phyloP scores from a whole-genome alignment of 1,139 yeast species.

The Suhomyces choctaworum region DNA sequence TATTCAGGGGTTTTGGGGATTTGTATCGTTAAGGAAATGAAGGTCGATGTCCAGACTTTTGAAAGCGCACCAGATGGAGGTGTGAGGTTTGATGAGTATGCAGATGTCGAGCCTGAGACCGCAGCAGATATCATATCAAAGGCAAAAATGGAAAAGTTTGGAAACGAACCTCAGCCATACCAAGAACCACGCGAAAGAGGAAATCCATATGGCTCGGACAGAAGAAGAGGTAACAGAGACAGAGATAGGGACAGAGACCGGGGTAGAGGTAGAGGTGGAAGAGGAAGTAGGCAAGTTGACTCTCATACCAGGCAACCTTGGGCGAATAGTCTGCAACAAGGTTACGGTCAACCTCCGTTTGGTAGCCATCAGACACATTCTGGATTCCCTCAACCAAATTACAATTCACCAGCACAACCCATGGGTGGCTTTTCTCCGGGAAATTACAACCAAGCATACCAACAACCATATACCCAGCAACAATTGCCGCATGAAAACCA shows the following conservation, averaged over 20 bases:
- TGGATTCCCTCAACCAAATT: background rate
- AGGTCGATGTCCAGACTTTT: slow-evolving; percentile 71
- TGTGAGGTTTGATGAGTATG: slow-evolving; percentile 80
- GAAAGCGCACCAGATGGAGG: slow-evolving; percentile 69
- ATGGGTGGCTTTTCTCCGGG: background rate
- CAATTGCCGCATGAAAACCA: slow-evolving; percentile 7
- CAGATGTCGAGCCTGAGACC: slow-evolving; percentile 61
- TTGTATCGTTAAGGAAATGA: slow-evolving; percentile 59
- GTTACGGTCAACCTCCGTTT: slow-evolving; percentile 6
- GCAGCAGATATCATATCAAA: slow-evolving; percentile 53
- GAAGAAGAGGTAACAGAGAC: slow-evolving; percentile 1
- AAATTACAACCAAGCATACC: slow-evolving; percentile 12
- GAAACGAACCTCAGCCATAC: slow-evolving; percentile 3
- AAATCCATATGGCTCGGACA: background rate
- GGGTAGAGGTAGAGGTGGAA: slow-evolving; percentile 7
- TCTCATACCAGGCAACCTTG: background rate
- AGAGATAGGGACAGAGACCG: slow-evolving; percentile 2
- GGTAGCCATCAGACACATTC: too few species aligned
- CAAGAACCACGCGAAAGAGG: background rate
- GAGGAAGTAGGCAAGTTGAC: background rate
- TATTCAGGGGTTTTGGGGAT: slow-evolving; percentile 78
- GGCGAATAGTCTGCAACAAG: slow-evolving; percentile 3
- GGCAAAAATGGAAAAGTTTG: slow-evolving; percentile 31
- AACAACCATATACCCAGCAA: slow-evolving; percentile 17
- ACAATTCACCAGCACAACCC: slow-evolving; percentile 1